Evolutionary conservation across 2,329 filamentous ascomycete species (phyloP).

Genomic region (Alternaria brassicicola): DNA sequence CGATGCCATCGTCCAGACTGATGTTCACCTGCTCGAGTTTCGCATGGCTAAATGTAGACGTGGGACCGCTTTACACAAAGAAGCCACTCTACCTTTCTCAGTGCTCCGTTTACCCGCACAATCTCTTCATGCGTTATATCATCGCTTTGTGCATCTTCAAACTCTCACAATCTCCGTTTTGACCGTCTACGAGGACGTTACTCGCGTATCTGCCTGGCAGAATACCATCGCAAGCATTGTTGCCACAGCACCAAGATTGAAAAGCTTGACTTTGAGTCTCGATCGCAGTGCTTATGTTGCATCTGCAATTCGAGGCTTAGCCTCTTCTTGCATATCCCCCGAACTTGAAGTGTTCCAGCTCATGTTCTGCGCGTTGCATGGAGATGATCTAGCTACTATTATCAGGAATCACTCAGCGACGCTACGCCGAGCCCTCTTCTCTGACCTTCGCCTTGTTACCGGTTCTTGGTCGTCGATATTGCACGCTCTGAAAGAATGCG

Average conservation of each 20-base stretch:
- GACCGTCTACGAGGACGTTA: slow-evolving; percentile 13
- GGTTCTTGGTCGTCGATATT: slow-evolving; percentile 26
- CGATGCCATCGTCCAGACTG: slow-evolving; percentile 28
- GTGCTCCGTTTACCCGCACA: slow-evolving; percentile 20
- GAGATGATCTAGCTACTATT: slow-evolving; percentile 22
- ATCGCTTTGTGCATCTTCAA: slow-evolving; percentile 21
- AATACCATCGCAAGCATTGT: slow-evolving; percentile 30
- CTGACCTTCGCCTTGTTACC: slow-evolving; percentile 16
- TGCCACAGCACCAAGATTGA: slow-evolving; percentile 20
- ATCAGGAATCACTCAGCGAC: slow-evolving; percentile 21
- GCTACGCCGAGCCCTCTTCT: slow-evolving; percentile 19
- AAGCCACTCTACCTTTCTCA: slow-evolving; percentile 20
- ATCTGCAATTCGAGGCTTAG: slow-evolving; percentile 24
- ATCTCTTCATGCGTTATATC: slow-evolving; percentile 16
- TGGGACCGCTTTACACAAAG: slow-evolving; percentile 13
- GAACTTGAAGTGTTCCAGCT: slow-evolving; percentile 23
- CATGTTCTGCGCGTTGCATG: slow-evolving; percentile 22
- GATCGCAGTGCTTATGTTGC: slow-evolving; percentile 22
- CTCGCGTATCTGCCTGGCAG: slow-evolving; percentile 30
- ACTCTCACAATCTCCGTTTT: slow-evolving; percentile 29
- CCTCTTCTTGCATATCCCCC: slow-evolving; percentile 15
- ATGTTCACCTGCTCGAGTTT: slow-evolving; percentile 28
- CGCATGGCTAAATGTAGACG: slow-evolving; percentile 24
- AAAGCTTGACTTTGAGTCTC: slow-evolving; percentile 29
- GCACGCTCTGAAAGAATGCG: slow-evolving; percentile 10